These are phyloP conservation scores for Polytrichum commune DNA, from an alignment of 225 moss, liverwort and hornwort genomes.

Conservation along the genomic window DNA sequence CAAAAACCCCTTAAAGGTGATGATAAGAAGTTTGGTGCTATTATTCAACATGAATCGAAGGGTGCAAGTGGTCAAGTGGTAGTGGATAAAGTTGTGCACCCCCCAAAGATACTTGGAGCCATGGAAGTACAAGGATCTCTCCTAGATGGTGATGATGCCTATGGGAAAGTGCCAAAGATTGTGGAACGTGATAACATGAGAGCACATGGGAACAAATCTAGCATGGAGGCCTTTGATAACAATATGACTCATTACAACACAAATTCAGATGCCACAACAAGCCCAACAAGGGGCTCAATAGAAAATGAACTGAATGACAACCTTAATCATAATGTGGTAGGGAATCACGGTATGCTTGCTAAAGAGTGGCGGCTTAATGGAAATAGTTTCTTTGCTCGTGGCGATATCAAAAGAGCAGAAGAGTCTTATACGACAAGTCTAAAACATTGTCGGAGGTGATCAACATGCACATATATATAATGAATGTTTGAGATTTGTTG, in stretches of 20 bases:
- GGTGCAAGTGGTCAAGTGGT: not conserved
- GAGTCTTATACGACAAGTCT: conserved; percentile 35
- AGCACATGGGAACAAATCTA: no score
- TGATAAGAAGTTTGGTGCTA: not conserved
- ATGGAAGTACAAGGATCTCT: conserved; percentile 18
- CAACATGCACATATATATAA: no score
- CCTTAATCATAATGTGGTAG: not conserved
- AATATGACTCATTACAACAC: not conserved
- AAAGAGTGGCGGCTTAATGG: conserved; percentile 38
- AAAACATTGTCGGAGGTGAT: conserved; percentile 20
- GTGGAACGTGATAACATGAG: no score
- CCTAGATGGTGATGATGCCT: not conserved
- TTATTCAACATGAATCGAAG: not conserved
- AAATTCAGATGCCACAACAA: not conserved
- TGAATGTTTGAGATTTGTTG: no score
- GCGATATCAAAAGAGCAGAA: conserved; percentile 15
- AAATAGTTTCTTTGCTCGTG: conserved; percentile 16
- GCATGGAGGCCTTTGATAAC: no score
- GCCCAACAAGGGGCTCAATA: not conserved
- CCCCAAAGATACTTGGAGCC: conserved; percentile 6
- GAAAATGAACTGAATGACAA: not conserved
- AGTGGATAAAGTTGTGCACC: conserved; percentile 4
- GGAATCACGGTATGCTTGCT: conserved; percentile 8
- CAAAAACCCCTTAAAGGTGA: not conserved
- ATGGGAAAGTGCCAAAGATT: not conserved